Base-by-base conservation (phyloP, 257 asterid genomes). In the Paraleonurus japonicus region DNA sequence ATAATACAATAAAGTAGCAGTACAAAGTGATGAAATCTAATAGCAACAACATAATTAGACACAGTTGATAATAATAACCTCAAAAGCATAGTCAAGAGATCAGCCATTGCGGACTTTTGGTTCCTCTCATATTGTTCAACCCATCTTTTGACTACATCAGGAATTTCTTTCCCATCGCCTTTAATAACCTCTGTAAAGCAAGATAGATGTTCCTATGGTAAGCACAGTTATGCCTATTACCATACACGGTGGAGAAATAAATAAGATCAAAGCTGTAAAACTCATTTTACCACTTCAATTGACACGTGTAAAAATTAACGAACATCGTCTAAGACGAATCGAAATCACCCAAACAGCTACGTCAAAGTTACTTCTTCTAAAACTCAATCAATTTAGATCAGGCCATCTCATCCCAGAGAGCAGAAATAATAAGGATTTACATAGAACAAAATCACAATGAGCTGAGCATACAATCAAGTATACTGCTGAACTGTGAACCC, bases 101-200 rank as follows among this genome's bases (percentile, higher is more conserved):
- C 95, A 26, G 88, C 88, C 81, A 82, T 84, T 65, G 96, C 96
- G 55, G 87, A 71, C 72, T 84, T 88, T 75, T 82, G 87, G 83
- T 79, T 80, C 75, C 76, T 82, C 86, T 95, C 98, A 27, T 95
- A 95, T 60, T 67, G 82, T 80, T 89, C 96, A 74, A 88, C 96
- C 98, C 96, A 95, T 69, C 76, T 78, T 79, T 88, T 92, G 53
- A 95, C 96, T 71, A 87, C 89, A 57, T 78, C 81, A 17, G 98
- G 95, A 58, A 95, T 88, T 78, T 78, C 92, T 79, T 90, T 89
- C 74, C 90, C 94, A 41, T 75, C 83, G 64, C 95, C 90, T 89
- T 85, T 95, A 65, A 95, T 80, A 70, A 77, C 83, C 78, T 92
- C 99, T 92, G 91, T 70, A 79, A 27, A 69, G 54, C 76, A 74